Percentiles rank a stretch among this genome's conserved stretches.
These are phyloP conservation scores for Truncatella angustata DNA, from an alignment of 2,329 filamentous ascomycete species.

Conservation along the genomic window DNA sequence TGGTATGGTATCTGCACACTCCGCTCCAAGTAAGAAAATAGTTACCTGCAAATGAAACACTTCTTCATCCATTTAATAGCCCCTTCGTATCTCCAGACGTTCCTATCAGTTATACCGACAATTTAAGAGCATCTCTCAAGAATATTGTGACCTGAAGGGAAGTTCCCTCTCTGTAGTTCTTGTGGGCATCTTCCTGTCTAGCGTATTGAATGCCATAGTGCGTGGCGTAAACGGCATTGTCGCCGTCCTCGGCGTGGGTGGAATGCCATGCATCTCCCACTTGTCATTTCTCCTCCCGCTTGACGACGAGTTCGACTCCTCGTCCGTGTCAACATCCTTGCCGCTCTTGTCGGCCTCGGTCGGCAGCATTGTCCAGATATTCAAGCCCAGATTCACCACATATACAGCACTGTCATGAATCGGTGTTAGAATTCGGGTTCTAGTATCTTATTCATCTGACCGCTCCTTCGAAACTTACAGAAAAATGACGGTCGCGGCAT, in stretches of 20 bases:
- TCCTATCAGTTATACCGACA: too few relatives aligned
- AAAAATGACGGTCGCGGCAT: constrained; percentile 65
- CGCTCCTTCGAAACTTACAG: constrained; percentile 49
- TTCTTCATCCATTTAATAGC: too few relatives aligned
- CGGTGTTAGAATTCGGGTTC: constrained; percentile 4
- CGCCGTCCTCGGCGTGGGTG: constrained; percentile 31
- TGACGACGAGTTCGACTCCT: constrained; percentile 33
- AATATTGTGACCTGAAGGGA: constrained; percentile 42
- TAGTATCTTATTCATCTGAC: background rate
- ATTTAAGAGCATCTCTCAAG: too few relatives aligned
- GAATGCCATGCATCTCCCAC: constrained; percentile 59
- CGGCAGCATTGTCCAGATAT: constrained; percentile 57
- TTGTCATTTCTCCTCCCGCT: constrained; percentile 40
- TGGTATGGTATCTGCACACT: too few relatives aligned
- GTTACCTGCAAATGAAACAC: too few relatives aligned
- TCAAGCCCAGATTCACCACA: constrained; percentile 55
- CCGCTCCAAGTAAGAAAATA: too few relatives aligned
- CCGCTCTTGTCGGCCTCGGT: constrained; percentile 51
- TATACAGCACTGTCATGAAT: constrained; percentile 52
- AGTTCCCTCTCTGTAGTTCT: too few relatives aligned
- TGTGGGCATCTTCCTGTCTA: too few relatives aligned
- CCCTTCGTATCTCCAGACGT: too few relatives aligned
- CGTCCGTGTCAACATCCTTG: constrained; percentile 36
- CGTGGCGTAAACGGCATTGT: constrained; percentile 59
- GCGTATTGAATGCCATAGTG: constrained; percentile 65